Evolutionary conservation across 176 grass and related monocot genomes (phyloP).

Genomic region (Bromus sterilis): DNA sequence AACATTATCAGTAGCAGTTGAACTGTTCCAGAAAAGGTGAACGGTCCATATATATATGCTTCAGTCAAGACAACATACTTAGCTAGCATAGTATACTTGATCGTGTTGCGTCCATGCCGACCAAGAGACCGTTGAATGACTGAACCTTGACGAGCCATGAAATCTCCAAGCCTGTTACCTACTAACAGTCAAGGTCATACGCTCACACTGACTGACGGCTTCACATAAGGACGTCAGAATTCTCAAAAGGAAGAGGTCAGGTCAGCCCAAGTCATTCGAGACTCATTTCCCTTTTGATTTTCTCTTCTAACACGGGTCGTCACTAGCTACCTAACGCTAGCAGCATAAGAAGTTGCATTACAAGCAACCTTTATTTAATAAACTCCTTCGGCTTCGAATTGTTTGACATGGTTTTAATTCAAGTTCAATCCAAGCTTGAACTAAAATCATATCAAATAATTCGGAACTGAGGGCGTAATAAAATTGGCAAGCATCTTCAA

Average conservation of each 20-base stretch:
- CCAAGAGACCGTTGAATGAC: neutral
- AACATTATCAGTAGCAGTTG: neutral
- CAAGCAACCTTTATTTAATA: too few species aligned
- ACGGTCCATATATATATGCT: neutral
- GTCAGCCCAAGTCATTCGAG: neutral
- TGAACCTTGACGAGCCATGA: neutral
- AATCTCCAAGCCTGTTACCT: neutral
- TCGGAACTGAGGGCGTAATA: too few species aligned
- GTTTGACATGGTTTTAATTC: too few species aligned
- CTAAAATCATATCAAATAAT: too few species aligned
- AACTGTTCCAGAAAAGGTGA: too few species aligned
- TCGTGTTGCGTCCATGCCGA: slow-evolving; percentile 4
- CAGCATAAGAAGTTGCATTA: neutral
- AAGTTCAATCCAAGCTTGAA: too few species aligned
- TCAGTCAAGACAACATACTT: neutral
- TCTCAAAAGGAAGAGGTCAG: neutral
- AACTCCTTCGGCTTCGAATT: too few species aligned
- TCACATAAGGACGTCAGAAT: neutral
- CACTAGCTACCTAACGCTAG: neutral
- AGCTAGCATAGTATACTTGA: neutral
- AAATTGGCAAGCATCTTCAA: neutral
- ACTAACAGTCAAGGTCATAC: neutral
- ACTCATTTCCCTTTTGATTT: neutral
- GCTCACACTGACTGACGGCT: neutral
- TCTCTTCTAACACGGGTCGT: neutral